A percentile compares a stretch with the other conserved stretches of the same genome.
Evolutionary conservation across 306 rosid species (phyloP).

Genomic region (Fragaria iinumae): DNA sequence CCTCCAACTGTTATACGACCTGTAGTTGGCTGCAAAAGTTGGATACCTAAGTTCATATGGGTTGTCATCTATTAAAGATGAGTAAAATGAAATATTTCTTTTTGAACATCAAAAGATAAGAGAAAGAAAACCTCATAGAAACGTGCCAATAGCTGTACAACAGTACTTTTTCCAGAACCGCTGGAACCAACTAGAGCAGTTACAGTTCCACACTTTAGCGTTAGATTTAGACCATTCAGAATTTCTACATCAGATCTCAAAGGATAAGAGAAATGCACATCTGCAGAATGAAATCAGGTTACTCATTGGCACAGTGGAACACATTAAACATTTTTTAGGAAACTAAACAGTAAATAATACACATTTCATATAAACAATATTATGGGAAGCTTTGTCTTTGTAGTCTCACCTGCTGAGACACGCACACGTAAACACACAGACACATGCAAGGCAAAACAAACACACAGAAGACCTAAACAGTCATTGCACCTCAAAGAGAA

Average conservation of each 20-base stretch:
- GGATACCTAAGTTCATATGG: constrained; percentile 19
- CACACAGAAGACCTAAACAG: background rate
- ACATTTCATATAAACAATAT: background rate
- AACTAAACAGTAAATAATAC: background rate
- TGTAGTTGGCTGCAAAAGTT: constrained; percentile 61
- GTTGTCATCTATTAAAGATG: constrained; percentile 18
- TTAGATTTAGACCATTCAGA: constrained; percentile 63
- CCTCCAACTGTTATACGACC: constrained; percentile 85
- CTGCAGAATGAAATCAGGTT: constrained; percentile 40
- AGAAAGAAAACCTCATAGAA: constrained; percentile 76
- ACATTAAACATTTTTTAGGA: background rate
- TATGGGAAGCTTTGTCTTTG: background rate
- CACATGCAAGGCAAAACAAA: background rate
- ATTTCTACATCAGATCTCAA: constrained; percentile 78
- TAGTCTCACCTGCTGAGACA: background rate
- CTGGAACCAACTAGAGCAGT: constrained; percentile 93
- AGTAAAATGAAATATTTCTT: constrained; percentile 19
- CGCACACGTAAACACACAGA: background rate
- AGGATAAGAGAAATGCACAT: constrained; percentile 90
- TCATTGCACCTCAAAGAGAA: constrained; percentile 24
- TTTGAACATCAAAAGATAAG: constrained; percentile 21
- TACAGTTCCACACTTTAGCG: constrained; percentile 76
- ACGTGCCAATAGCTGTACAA: constrained; percentile 89
- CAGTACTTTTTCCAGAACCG: constrained; percentile 92
- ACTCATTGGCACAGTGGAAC: constrained; percentile 21